Evolutionary conservation across 2,329 filamentous ascomycete species (phyloP).

Genomic region (Fusarium coicis): DNA sequence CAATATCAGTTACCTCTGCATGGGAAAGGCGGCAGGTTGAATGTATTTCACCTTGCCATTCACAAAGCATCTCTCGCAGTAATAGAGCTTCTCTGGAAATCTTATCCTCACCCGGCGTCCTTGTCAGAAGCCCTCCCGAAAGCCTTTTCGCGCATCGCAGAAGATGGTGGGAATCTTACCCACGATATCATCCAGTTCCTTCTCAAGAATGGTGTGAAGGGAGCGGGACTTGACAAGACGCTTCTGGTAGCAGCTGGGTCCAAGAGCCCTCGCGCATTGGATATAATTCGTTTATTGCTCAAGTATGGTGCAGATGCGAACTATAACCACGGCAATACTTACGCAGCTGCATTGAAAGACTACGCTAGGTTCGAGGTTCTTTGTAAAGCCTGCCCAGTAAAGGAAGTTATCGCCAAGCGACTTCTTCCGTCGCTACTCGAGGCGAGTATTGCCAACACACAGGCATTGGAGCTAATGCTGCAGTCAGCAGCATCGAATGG

Average conservation of each 20-base stretch:
- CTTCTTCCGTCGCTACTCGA: neutral
- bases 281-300: neutral
- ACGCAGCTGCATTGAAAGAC: neutral
- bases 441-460: neutral
- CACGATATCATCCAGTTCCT: neutral
- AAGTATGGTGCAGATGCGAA: neutral
- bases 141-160: neutral
- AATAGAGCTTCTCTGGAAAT: neutral
- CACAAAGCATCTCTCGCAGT: neutral
- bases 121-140: neutral
- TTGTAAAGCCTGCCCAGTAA: neutral
- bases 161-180: neutral
- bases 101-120: neutral
- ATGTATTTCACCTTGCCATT: neutral
- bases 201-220: neutral
- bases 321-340: neutral
- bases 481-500: neutral
- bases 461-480: neutral
- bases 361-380: neutral
- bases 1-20: neutral
- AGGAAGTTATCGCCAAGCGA: too few species aligned
- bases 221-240: neutral
- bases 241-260: neutral
- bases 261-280: neutral
- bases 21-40: neutral